Evolutionary conservation across 306 rosid species (phyloP).

Genomic region (Lathyrus tuberosus): DNA sequence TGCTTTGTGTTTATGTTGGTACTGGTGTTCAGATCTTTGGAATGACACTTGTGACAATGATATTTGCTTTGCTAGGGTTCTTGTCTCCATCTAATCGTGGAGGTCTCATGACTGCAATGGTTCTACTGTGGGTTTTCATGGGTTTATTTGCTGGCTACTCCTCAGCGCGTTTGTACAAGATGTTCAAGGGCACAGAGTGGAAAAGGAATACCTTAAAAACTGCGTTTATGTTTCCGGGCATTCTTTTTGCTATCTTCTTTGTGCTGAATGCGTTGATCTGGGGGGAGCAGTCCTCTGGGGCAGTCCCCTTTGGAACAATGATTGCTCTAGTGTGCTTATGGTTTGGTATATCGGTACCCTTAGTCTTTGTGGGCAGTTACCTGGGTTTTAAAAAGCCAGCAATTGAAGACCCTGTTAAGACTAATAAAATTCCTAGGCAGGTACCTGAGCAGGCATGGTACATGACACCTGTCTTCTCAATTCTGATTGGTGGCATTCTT

Average conservation of each 20-base stretch:
- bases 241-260: constrained; percentile 83
- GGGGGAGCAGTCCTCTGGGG: constrained; percentile 98
- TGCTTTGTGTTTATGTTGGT: constrained; percentile 96
- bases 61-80: constrained; percentile 96
- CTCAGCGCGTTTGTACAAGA: constrained; percentile 95
- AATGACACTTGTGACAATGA: constrained; percentile 98
- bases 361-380: constrained; percentile 97
- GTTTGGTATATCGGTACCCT: constrained; percentile 97
- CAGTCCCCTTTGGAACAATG: constrained; percentile 99
- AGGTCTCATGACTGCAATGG: constrained; percentile 99
- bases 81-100: constrained; percentile 99
- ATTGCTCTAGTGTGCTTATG: constrained; percentile 91
- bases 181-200: constrained; percentile 99
- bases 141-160: constrained; percentile 97
- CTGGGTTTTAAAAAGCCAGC: constrained; percentile 92
- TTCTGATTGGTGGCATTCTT: constrained; percentile 97
- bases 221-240: constrained; percentile 98
- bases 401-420: constrained; percentile 97
- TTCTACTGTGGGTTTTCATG: constrained; percentile 99
- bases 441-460: constrained; percentile 99
- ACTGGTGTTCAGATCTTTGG: constrained; percentile 95
- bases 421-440: constrained; percentile 97
- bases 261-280: constrained; percentile 93
- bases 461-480: constrained; percentile 90
- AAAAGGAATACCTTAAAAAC: constrained; percentile 95